phyloP scores from a whole-genome alignment of 306 rosid species.

The Nissolia schottii region DNA sequence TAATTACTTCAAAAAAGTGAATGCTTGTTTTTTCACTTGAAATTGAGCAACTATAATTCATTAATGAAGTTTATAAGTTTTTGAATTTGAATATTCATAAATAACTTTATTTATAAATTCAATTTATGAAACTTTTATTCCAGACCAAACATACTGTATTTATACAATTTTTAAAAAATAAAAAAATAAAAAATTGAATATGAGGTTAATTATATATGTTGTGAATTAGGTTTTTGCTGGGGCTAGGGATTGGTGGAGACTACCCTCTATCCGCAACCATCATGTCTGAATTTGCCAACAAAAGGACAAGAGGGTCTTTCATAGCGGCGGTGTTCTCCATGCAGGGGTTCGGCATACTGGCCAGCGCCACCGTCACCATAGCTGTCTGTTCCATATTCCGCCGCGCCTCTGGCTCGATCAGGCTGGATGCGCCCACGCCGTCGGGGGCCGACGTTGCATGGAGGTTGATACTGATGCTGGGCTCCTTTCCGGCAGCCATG shows the following conservation, averaged over 20 bases:
- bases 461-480: constrained; percentile 72
- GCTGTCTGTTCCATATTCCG: constrained; percentile 49
- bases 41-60: too few species aligned
- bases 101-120: too few species aligned
- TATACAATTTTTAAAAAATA: too few species aligned
- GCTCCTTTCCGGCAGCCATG: constrained; percentile 67
- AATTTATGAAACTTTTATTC: too few species aligned
- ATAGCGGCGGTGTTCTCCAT: constrained; percentile 81
- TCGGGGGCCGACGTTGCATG: constrained; percentile 58
- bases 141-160: too few species aligned
- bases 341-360: constrained; percentile 84
- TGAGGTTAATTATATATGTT: neutral
- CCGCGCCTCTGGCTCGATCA: neutral
- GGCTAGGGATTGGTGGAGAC: constrained; percentile 85
- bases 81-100: too few species aligned
- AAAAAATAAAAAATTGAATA: neutral
- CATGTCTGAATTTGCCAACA: constrained; percentile 87
- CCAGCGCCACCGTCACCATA: constrained; percentile 52
- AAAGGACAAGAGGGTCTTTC: constrained; percentile 71
- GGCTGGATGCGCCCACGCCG: constrained; percentile 25
- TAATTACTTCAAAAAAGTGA: too few species aligned
- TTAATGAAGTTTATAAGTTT: too few species aligned
- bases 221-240: constrained; percentile 52
- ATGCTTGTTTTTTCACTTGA: too few species aligned
- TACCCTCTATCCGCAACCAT: constrained; percentile 78